Conservation (phyloP, 257 asterid species). For the Gentiana dahurica region DNA sequence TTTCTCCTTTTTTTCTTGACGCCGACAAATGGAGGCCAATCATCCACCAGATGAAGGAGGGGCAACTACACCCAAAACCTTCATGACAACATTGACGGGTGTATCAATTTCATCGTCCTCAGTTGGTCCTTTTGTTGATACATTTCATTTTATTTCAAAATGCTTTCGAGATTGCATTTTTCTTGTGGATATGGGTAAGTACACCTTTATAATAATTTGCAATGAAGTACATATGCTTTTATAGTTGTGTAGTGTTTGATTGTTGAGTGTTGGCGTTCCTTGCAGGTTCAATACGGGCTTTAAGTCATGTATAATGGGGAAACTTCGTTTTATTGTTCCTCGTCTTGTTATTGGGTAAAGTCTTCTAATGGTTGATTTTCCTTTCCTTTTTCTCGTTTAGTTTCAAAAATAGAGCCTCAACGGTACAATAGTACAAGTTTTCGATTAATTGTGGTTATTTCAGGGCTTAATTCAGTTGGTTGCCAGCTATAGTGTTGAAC, state of each 20-base stretch:
- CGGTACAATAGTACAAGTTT: too few species aligned
- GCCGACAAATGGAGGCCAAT: too few species aligned
- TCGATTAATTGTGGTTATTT: constrained; percentile 5
- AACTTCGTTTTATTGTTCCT: constrained; percentile 57
- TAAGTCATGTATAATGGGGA: constrained; percentile 96
- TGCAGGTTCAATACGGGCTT: constrained; percentile 77
- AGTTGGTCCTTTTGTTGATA: constrained; percentile 63
- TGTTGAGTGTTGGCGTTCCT: neutral
- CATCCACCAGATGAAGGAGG: too few species aligned
- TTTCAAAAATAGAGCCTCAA: too few species aligned
- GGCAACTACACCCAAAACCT: too few species aligned
- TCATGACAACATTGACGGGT: too few species aligned
- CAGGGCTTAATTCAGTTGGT: constrained; percentile 84
- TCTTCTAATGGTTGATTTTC: neutral
- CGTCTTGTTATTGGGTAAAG: constrained; percentile 83
- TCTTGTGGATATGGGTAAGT: constrained; percentile 96
- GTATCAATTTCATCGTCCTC: constrained; percentile 44
- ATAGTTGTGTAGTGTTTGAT: neutral
- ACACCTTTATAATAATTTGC: neutral
- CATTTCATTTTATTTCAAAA: constrained; percentile 96
- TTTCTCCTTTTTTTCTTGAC: too few species aligned
- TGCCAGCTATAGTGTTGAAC: constrained; percentile 63
- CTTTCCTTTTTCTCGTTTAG: neutral
- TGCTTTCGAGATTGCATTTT: constrained; percentile 94
- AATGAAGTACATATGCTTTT: neutral